Conservation (phyloP, 2,329 filamentous ascomycete genomes). For the Claviceps fusiformis region DNA sequence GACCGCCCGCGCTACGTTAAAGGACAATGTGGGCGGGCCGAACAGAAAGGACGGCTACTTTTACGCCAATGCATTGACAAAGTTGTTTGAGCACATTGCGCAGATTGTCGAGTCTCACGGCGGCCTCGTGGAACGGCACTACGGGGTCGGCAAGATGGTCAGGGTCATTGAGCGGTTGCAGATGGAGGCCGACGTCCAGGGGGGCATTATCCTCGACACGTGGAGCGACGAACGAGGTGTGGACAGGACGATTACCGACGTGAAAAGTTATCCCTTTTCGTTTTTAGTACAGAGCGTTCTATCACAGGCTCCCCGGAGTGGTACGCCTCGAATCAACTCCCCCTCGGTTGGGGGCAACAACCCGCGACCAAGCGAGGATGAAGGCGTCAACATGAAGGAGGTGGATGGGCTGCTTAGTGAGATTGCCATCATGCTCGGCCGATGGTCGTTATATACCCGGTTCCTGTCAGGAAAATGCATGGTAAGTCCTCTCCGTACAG, state of each 20-base stretch:
- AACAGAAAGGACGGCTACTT: slow-evolving; percentile 63
- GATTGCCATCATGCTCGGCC: slow-evolving; percentile 78
- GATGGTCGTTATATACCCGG: slow-evolving; percentile 84
- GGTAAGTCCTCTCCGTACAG: slow-evolving; percentile 34
- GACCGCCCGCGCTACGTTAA: slow-evolving; percentile 67
- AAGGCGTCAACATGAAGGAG: slow-evolving; percentile 92
- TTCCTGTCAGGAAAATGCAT: slow-evolving; percentile 80
- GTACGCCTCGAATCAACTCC: slow-evolving; percentile 59
- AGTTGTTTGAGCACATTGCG: slow-evolving; percentile 92
- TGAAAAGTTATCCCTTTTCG: slow-evolving; percentile 95
- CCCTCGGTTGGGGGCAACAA: slow-evolving; percentile 51
- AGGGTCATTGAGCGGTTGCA: slow-evolving; percentile 87
- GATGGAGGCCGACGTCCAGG: slow-evolving; percentile 89
- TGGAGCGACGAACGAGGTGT: slow-evolving; percentile 85
- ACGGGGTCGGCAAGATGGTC: slow-evolving; percentile 84
- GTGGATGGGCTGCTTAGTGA: slow-evolving; percentile 79
- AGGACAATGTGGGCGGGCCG: slow-evolving; percentile 42
- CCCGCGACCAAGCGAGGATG: slow-evolving; percentile 62
- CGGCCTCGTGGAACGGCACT: slow-evolving; percentile 82
- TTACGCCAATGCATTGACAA: slow-evolving; percentile 81
- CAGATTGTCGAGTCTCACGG: slow-evolving; percentile 92
- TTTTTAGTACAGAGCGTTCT: slow-evolving; percentile 93
- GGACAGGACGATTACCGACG: slow-evolving; percentile 78
- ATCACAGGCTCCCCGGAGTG: slow-evolving; percentile 50
- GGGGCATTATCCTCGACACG: slow-evolving; percentile 87